Base-by-base conservation (phyloP, 768 basidiomycete genomes). In the Hypholoma fasciculare region DNA sequence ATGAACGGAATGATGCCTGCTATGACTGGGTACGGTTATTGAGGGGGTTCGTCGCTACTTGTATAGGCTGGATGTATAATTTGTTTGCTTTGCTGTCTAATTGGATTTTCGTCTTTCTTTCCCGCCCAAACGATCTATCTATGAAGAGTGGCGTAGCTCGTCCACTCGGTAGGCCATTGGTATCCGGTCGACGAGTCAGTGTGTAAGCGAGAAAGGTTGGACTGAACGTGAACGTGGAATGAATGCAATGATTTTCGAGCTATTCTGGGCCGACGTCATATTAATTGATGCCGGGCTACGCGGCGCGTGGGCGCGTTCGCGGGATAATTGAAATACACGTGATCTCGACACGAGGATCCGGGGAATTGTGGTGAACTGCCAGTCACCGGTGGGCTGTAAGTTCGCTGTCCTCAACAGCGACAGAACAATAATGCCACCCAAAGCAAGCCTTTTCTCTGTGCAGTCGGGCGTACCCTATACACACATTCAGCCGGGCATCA, bases 1-100 rank as follows among this genome's bases (percentile, higher is more conserved):
- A 82, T 85, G 77, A 90, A 90, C 64, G 89, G 86, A 40, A 82
- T 90, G 71, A 78, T 82, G 71, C 82, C 88, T 59, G 88, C 78
- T 56, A 86, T 86, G 85, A 88, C 88, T 63, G 88, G 88, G 27
- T 89, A 83, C 68, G 82, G 80, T 60, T 78, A 67, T 61, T 70
- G 58, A 67, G 65, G 58, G 40, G 48, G 59, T 57, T 58, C 59
- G 49, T 59, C 75, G 64, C 26, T 72, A 69, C 65, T 65, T 65
- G 65, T 70, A 68, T 72, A 67, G 60, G 26, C 59, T 58, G 64
- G 65, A 58, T 63, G 65, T 73, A 67, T 70, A 69, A 71, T 69
- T 63, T 63, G 69, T 60, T 61, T 61, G 39, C 56, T 61, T 52
- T 54, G 50, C 52, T 69, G 30, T 58, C 40, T 65, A 70, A 72